Evolutionary conservation across 306 rosid genomes (phyloP).

Genomic region (Astragalus membranaceus): DNA sequence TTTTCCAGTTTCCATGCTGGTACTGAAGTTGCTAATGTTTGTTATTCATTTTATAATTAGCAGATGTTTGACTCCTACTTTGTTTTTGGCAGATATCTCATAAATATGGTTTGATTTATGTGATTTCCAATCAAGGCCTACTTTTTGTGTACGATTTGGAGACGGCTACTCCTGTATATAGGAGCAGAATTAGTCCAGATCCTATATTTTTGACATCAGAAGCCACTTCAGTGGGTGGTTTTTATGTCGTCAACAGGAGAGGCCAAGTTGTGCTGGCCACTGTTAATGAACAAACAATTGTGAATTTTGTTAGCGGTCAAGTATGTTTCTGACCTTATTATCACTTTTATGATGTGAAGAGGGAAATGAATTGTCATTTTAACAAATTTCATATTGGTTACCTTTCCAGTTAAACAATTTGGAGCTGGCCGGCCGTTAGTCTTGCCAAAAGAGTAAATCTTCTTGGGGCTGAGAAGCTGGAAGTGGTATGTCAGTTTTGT

Average conservation of each 20-base stretch:
- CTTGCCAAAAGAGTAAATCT: constrained; percentile 99
- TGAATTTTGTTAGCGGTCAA: constrained; percentile 94
- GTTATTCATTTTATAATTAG: not conserved
- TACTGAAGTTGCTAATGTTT: constrained; percentile 29
- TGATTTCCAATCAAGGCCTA: constrained; percentile 96
- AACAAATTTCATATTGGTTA: constrained; percentile 11
- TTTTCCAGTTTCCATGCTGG: constrained; percentile 99
- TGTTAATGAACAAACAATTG: constrained; percentile 93
- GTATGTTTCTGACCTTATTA: constrained; percentile 41
- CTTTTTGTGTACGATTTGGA: constrained; percentile 96
- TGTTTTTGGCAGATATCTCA: constrained; percentile 76
- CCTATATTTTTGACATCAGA: constrained; percentile 97
- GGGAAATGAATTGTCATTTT: not conserved
- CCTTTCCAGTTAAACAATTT: constrained; percentile 76
- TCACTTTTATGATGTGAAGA: constrained; percentile 4
- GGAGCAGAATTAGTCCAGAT: constrained; percentile 98
- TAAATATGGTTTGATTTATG: constrained; percentile 88
- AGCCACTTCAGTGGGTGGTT: constrained; percentile 88
- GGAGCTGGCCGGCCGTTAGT: constrained; percentile 97
- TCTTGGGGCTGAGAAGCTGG: constrained; percentile 90
- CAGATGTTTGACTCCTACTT: constrained; percentile 15
- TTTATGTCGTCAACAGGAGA: constrained; percentile 88
- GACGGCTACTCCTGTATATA: constrained; percentile 95
- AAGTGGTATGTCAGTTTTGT: constrained; percentile 42
- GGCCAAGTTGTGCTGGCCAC: constrained; percentile 99